Conservation (phyloP, 164 flowering plant genomes). For the Berberis vulgaris region DNA sequence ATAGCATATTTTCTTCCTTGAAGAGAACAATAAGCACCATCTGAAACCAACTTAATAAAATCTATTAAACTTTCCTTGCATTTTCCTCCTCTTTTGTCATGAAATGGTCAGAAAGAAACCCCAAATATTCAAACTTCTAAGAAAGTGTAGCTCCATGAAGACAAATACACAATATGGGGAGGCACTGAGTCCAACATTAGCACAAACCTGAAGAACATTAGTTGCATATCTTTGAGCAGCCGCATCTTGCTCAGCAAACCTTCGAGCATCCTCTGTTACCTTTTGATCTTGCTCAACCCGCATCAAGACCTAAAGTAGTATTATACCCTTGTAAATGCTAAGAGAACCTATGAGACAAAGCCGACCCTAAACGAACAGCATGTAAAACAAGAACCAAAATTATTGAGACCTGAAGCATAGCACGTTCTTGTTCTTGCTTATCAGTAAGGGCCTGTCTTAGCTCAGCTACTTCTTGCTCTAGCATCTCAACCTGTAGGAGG, state of each 20-base stretch:
- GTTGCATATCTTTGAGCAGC: slow-evolving; percentile 75
- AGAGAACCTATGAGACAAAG: background rate
- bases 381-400: too few relatives aligned
- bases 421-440: slow-evolving; percentile 88
- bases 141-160: too few relatives aligned
- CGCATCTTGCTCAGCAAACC: slow-evolving; percentile 91
- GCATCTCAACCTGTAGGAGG: slow-evolving; percentile 61
- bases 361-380: background rate
- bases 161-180: too few relatives aligned
- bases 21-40: too few relatives aligned
- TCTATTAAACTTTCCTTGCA: too few relatives aligned
- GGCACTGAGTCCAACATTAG: too few relatives aligned
- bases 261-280: slow-evolving; percentile 93
- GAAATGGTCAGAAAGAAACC: too few relatives aligned
- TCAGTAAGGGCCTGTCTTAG: slow-evolving; percentile 60
- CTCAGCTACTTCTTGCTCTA: slow-evolving; percentile 66
- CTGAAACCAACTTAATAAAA: too few relatives aligned
- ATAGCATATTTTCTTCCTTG: too few relatives aligned
- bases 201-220: slow-evolving; percentile 11
- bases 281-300: slow-evolving; percentile 93
- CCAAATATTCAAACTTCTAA: too few relatives aligned
- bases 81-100: too few relatives aligned
- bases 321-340: background rate
- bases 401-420: slow-evolving; percentile 74
- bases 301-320: slow-evolving; percentile 66